Conservation (phyloP, 495 filamentous ascomycete species). For the Penicillium desertorum region DNA sequence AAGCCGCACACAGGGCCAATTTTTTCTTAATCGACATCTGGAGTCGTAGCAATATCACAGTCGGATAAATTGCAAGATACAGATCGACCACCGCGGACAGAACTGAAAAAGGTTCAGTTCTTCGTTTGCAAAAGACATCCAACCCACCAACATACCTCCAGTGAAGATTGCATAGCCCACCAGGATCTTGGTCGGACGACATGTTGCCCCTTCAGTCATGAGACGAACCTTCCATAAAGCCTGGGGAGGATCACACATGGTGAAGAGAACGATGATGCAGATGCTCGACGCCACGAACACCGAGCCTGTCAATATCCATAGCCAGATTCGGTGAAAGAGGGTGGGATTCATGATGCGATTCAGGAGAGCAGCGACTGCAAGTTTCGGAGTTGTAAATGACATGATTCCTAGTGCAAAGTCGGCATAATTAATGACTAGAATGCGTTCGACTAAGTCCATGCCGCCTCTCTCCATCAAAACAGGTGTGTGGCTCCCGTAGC, state of each 20-base stretch:
- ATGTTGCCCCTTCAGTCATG: constrained; percentile 28
- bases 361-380: constrained; percentile 40
- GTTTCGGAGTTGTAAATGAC: constrained; percentile 44
- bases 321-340: constrained; percentile 20
- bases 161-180: constrained; percentile 38
- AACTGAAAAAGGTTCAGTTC: constrained; percentile 4
- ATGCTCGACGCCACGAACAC: constrained; percentile 21
- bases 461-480: constrained; percentile 4
- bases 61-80: constrained; percentile 50
- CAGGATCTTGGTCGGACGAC: constrained; percentile 34
- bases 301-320: constrained; percentile 34
- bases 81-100: constrained; percentile 45
- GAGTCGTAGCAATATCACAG: constrained; percentile 41
- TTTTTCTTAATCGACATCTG: constrained; percentile 49
- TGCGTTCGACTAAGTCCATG: constrained; percentile 9
- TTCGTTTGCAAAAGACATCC: background rate
- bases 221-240: constrained; percentile 44
- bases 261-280: constrained; percentile 37
- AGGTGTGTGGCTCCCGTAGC: constrained; percentile 25
- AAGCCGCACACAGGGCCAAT: constrained; percentile 40
- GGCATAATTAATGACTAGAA: constrained; percentile 35
- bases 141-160: constrained; percentile 22
- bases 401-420: constrained; percentile 40
- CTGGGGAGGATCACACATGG: constrained; percentile 40
- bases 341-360: constrained; percentile 39